Conservation (phyloP, 495 filamentous ascomycete species). For the Annulohypoxylon nitens region DNA sequence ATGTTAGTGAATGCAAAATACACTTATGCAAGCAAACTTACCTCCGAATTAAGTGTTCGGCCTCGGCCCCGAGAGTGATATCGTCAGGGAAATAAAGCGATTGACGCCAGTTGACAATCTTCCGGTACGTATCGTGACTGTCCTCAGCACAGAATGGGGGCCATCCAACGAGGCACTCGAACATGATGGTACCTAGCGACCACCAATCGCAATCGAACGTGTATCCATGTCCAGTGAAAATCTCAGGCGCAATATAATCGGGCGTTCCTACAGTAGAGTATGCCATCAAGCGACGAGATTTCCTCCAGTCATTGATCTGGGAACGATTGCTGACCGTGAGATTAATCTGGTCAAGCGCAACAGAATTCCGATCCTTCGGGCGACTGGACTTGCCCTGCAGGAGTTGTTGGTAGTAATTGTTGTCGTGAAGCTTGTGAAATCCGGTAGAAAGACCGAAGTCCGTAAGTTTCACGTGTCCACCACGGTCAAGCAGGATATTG, state of each 20-base stretch:
- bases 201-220: constrained; percentile 98
- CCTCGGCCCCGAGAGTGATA: constrained; percentile 85
- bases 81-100: constrained; percentile 98
- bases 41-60: constrained; percentile 89
- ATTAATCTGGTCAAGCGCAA: constrained; percentile 97
- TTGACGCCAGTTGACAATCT: constrained; percentile 98
- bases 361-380: constrained; percentile 84
- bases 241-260: constrained; percentile 98
- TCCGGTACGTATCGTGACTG: constrained; percentile 96
- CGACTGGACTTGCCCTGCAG: constrained; percentile 83
- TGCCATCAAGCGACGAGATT: constrained; percentile 92
- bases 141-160: constrained; percentile 99
- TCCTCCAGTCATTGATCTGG: constrained; percentile 98
- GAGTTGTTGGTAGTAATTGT: constrained; percentile 98
- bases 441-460: constrained; percentile 98
- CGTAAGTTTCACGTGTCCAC: constrained; percentile 97
- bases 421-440: constrained; percentile 97
- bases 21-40: constrained; percentile 55
- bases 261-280: constrained; percentile 99
- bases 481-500: constrained; percentile 95
- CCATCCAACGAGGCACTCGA: constrained; percentile 98
- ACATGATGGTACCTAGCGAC: constrained; percentile 99
- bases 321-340: constrained; percentile 96
- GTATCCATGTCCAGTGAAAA: constrained; percentile 96
- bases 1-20: constrained; percentile 25